These are phyloP conservation scores for Solanum tarijense DNA, from an alignment of 257 asterid genomes.

Conservation along the genomic window DNA sequence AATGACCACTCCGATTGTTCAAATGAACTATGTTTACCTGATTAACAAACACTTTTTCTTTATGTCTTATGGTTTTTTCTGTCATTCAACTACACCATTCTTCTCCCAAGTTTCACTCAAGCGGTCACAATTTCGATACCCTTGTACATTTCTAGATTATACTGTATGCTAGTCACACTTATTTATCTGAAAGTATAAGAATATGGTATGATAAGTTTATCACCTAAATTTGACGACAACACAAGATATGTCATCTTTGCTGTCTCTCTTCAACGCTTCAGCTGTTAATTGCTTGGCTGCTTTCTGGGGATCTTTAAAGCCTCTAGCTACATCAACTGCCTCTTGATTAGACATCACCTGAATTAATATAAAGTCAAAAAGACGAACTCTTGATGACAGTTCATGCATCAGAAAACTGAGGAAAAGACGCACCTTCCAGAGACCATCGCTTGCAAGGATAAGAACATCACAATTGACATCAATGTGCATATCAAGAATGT, in stretches of 20 bases:
- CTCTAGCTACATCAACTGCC: conserved; percentile 25
- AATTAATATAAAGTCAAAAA: not conserved
- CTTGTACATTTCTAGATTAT: not conserved
- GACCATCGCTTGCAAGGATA: conserved; percentile 34
- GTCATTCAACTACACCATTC: not conserved
- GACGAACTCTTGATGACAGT: not conserved
- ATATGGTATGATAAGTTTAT: not conserved
- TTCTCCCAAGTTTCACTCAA: not conserved
- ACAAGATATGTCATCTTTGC: conserved; percentile 40
- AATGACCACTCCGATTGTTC: not conserved
- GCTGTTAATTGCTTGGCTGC: conserved; percentile 23
- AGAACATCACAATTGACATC: conserved; percentile 27
- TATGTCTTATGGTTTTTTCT: not conserved
- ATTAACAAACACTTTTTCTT: not conserved
- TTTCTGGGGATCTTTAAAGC: conserved; percentile 18
- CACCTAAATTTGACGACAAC: conserved; percentile 19
- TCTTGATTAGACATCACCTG: conserved; percentile 38
- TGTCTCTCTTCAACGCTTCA: conserved; percentile 29
- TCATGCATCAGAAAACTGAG: not conserved
- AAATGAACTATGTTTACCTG: not conserved
- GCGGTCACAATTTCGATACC: not conserved
- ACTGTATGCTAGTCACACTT: conserved; percentile 1
- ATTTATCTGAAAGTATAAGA: not conserved
- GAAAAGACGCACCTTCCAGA: conserved; percentile 28
- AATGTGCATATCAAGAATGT: conserved; percentile 12